Evolutionary conservation across 2,329 filamentous ascomycete genomes (phyloP).

Genomic region (Pseudomassariella vexata): DNA sequence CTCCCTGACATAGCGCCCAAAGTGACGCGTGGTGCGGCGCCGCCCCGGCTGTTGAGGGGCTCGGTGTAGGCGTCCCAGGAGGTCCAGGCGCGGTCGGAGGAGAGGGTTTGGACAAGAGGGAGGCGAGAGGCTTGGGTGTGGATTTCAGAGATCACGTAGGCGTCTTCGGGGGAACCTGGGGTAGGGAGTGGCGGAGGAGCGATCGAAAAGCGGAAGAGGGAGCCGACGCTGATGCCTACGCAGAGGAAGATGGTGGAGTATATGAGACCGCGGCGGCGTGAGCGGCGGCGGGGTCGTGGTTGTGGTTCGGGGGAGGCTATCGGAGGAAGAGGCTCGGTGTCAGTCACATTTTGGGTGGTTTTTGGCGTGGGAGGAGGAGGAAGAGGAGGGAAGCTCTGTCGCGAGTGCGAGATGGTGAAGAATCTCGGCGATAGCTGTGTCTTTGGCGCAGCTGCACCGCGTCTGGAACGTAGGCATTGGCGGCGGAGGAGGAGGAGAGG

Average conservation of each 20-base stretch:
- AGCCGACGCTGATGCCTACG: slow-evolving; percentile 33
- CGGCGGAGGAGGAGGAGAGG: too few species aligned
- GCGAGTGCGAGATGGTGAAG: too few species aligned
- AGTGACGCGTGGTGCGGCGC: slow-evolving; percentile 23
- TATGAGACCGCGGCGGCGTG: slow-evolving; percentile 4
- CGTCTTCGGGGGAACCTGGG: slow-evolving; percentile 34
- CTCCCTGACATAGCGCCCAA: slow-evolving; percentile 36
- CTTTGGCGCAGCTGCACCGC: too few species aligned
- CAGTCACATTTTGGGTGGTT: too few species aligned
- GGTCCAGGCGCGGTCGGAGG: slow-evolving; percentile 33
- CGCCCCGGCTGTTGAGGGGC: slow-evolving; percentile 11
- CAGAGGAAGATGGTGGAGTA: slow-evolving; percentile 28
- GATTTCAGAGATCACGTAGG: slow-evolving; percentile 31
- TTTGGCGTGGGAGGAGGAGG: too few species aligned
- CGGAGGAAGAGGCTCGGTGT: too few species aligned
- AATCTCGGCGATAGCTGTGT: too few species aligned
- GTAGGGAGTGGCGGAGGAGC: slow-evolving; percentile 34
- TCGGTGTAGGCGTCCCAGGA: slow-evolving; percentile 36
- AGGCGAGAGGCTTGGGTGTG: slow-evolving; percentile 36
- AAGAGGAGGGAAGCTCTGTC: too few species aligned
- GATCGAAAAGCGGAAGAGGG: slow-evolving; percentile 31
- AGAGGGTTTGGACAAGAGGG: slow-evolving; percentile 40
- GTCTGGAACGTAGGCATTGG: too few species aligned
- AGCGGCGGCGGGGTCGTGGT: slow-evolving; percentile 1
- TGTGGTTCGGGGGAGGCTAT: not conserved